phyloP scores from a whole-genome alignment of 306 rosid genomes.

The Rosa rugosa region DNA sequence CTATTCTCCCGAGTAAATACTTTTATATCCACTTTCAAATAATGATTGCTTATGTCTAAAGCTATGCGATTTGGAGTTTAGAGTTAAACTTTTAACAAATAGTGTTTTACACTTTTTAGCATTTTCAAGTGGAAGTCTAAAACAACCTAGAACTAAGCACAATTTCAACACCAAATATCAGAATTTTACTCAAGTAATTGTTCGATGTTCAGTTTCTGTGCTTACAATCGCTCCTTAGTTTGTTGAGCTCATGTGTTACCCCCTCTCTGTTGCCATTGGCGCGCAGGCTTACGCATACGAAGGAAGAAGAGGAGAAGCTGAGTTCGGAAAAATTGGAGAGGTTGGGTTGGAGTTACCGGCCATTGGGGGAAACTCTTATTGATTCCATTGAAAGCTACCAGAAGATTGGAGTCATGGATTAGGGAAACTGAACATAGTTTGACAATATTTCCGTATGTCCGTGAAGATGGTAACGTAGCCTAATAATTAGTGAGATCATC shows the following conservation, averaged over 20 bases:
- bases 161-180: too few species aligned
- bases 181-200: too few species aligned
- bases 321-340: constrained; percentile 46
- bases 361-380: constrained; percentile 44
- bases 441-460: too few species aligned
- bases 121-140: too few species aligned
- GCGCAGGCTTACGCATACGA: background rate
- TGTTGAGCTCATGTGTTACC: background rate
- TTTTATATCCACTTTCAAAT: background rate
- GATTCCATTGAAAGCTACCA: constrained; percentile 31
- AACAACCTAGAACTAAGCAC: too few species aligned
- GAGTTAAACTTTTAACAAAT: too few species aligned
- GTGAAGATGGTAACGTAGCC: too few species aligned
- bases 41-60: background rate
- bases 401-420: background rate
- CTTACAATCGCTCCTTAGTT: too few species aligned
- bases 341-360: constrained; percentile 52
- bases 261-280: background rate
- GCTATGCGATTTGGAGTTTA: too few species aligned
- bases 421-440: too few species aligned
- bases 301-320: background rate
- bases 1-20: constrained; percentile 11
- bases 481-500: too few species aligned
- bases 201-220: background rate
- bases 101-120: too few species aligned